These are phyloP conservation scores for Alternaria hordeiaustralica DNA, from an alignment of 2,329 filamentous ascomycete genomes.

Conservation along the genomic window DNA sequence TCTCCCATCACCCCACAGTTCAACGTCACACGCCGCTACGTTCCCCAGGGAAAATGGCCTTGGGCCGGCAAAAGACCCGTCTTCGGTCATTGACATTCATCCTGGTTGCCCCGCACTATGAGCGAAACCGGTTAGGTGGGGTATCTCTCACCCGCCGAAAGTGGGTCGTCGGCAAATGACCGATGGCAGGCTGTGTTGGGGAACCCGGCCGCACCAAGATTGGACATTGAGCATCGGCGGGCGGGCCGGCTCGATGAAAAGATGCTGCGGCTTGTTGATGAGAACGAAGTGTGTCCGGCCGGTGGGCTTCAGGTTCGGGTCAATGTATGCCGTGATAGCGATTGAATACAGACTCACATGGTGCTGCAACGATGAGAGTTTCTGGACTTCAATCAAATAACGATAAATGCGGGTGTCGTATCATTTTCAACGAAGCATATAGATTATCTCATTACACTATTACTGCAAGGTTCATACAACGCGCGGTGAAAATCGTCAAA, in stretches of 20 bases:
- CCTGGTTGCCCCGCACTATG: constrained; percentile 28
- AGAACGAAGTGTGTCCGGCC: background rate
- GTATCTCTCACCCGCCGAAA: constrained; percentile 19
- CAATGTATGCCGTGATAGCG: background rate
- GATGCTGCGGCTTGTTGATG: background rate
- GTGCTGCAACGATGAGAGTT: background rate
- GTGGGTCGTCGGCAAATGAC: constrained; percentile 25
- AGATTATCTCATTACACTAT: constrained; percentile 17
- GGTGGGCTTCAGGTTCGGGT: background rate
- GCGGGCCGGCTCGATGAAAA: background rate
- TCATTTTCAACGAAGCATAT: background rate
- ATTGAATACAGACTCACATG: background rate
- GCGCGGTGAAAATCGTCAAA: constrained; percentile 18
- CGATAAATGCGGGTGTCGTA: background rate
- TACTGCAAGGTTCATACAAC: constrained; percentile 6
- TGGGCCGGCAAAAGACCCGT: constrained; percentile 24
- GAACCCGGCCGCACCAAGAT: constrained; percentile 7
- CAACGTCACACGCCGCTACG: constrained; percentile 2
- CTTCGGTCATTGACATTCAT: constrained; percentile 19
- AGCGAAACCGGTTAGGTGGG: constrained; percentile 22
- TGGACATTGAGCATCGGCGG: background rate
- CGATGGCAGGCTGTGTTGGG: constrained; percentile 14
- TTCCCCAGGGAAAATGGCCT: background rate
- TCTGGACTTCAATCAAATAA: background rate
- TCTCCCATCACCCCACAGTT: constrained; percentile 2